Conservation (phyloP, 2,329 filamentous ascomycete species). For the Exophiala bonariae region DNA sequence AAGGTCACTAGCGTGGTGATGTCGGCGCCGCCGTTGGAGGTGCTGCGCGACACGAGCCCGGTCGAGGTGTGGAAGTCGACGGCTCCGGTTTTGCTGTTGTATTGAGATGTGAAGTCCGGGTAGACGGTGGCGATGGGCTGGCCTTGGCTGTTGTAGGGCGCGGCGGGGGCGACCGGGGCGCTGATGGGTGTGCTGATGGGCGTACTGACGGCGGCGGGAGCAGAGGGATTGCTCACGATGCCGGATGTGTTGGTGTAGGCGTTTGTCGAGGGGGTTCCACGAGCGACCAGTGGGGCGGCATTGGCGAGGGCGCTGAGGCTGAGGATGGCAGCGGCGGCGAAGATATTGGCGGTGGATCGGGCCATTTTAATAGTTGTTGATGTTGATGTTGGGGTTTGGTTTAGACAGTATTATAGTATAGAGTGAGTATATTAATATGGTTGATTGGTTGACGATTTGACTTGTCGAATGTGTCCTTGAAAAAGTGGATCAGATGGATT, state of each 20-base stretch:
- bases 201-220: background rate
- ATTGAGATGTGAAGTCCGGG: slow-evolving; percentile 18
- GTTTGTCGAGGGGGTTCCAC: slow-evolving; percentile 1
- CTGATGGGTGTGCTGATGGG: slow-evolving; percentile 1
- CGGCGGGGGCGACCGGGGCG: background rate
- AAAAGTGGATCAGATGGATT: background rate
- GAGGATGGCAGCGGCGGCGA: slow-evolving; percentile 8
- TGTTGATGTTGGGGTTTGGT: background rate
- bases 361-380: slow-evolving; percentile 6
- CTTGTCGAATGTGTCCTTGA: slow-evolving; percentile 1
- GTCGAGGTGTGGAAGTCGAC: slow-evolving; percentile 33
- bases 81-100: slow-evolving; percentile 35
- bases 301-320: slow-evolving; percentile 7
- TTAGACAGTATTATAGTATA: background rate
- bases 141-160: too few relatives aligned
- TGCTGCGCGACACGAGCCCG: slow-evolving; percentile 55
- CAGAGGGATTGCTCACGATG: background rate
- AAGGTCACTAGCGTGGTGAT: slow-evolving; percentile 29
- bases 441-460: background rate
- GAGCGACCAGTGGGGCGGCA: slow-evolving; percentile 14
- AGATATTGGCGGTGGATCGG: slow-evolving; percentile 6
- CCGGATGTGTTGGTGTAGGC: background rate
- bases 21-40: slow-evolving; percentile 36
- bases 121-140: slow-evolving; percentile 13
- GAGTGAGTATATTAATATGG: background rate